Conservation (phyloP, 768 basidiomycete genomes). For the Auriscalpium microsporum region DNA sequence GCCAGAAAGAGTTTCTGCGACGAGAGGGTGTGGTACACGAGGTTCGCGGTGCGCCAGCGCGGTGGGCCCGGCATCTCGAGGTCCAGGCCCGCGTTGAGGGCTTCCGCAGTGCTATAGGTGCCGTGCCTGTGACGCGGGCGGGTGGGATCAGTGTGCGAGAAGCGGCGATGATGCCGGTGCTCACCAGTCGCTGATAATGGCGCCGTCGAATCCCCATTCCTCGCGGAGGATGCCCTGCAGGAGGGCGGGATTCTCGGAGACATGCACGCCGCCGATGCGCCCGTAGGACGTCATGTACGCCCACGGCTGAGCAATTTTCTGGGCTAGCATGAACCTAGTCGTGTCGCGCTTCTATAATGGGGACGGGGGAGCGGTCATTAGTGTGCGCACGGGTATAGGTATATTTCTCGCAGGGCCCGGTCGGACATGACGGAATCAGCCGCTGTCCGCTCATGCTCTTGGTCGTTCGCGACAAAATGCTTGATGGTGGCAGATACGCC, state of each 20-base stretch:
- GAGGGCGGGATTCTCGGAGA: slow-evolving; percentile 33
- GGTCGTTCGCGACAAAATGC: slow-evolving; percentile 67
- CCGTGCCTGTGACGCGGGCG: slow-evolving; percentile 26
- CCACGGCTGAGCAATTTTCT: slow-evolving; percentile 50
- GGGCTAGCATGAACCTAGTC: slow-evolving; percentile 60
- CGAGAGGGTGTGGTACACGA: slow-evolving; percentile 32
- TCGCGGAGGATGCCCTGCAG: slow-evolving; percentile 35
- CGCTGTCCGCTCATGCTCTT: slow-evolving; percentile 62
- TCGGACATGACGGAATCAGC: slow-evolving; percentile 57
- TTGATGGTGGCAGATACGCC: slow-evolving; percentile 67
- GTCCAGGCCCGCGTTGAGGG: slow-evolving; percentile 40
- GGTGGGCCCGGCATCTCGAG: slow-evolving; percentile 40
- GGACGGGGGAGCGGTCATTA: neutral
- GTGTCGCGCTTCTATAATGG: neutral
- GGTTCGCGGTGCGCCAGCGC: slow-evolving; percentile 31
- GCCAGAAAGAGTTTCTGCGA: slow-evolving; percentile 40
- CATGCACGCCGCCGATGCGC: slow-evolving; percentile 35
- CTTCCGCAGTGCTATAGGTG: slow-evolving; percentile 32
- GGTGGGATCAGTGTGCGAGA: neutral
- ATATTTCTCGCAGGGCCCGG: slow-evolving; percentile 62
- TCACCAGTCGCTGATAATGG: slow-evolving; percentile 43
- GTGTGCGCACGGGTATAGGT: slow-evolving; percentile 52
- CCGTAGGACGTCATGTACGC: slow-evolving; percentile 62
- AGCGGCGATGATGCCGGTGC: neutral
- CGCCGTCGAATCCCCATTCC: slow-evolving; percentile 42